A percentile compares a stretch with the other conserved stretches of the same genome.
Conservation (phyloP, 345 rosid genomes). For the Gossypium sturtianum region DNA sequence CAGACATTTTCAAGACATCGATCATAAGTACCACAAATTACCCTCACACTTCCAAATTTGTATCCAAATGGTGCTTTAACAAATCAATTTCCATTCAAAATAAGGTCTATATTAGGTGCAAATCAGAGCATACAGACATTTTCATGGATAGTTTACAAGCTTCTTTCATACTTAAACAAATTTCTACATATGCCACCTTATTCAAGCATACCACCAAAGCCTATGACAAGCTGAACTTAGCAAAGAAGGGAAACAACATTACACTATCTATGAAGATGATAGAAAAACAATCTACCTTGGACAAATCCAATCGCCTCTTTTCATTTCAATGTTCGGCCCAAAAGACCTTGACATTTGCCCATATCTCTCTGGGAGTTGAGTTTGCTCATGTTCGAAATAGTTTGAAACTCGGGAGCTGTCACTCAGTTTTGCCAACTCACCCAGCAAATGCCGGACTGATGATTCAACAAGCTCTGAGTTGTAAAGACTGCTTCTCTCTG, state of each 20-base stretch:
- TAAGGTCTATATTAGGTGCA: too few species aligned
- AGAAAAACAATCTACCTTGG: conserved; percentile 41
- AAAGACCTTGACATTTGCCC: conserved; percentile 35
- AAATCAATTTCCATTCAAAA: too few species aligned
- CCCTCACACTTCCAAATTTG: too few species aligned
- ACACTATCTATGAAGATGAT: not conserved
- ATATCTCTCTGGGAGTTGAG: conserved; percentile 37
- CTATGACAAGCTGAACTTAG: not conserved
- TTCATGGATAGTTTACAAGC: too few species aligned
- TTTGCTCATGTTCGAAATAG: conserved; percentile 25
- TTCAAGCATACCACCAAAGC: not conserved
- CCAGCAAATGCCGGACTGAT: conserved; percentile 55
- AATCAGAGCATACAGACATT: too few species aligned
- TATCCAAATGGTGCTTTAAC: too few species aligned
- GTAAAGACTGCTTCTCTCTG: conserved; percentile 24
- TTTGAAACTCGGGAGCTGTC: conserved; percentile 22
- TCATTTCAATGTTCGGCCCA: conserved; percentile 60
- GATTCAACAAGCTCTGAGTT: conserved; percentile 41
- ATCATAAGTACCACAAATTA: too few species aligned
- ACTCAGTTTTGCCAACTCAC: conserved; percentile 50
- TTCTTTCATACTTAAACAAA: too few species aligned
- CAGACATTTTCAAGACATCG: too few species aligned
- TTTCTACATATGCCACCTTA: too few species aligned
- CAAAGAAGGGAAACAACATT: not conserved
- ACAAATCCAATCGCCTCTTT: conserved; percentile 95